Base-by-base conservation (phyloP, 768 basidiomycete genomes). In the Leucosporidium scottii region DNA sequence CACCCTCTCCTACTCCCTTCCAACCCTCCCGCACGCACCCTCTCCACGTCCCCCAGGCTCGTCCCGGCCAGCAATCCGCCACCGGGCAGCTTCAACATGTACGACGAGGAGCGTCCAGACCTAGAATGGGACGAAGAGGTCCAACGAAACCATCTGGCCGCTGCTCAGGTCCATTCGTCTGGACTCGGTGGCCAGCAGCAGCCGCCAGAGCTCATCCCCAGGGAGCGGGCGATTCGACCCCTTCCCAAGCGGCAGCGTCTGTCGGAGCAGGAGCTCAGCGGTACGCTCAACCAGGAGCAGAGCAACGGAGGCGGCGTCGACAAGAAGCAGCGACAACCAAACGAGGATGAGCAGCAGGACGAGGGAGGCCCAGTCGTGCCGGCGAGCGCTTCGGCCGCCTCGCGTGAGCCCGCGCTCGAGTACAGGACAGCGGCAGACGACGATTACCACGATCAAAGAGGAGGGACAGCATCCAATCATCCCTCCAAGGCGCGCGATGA, bases 221-320 rank as follows among this genome's bases (percentile, higher is more conserved):
- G 59, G 25, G 61, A 62, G 13, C 57, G 70, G 3, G 50, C 56
- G 30, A 62, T 71, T 53, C 57, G 54, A 7, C 62, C 61, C 15
- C 53, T 67, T 18, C 70, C 66, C 27, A 71, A 71, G 39, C 63
- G 70, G 3, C 54, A 49, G 49, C 63, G 70, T 25, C 51, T 67
- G 27, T 2, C n/a, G 39, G 44, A 36, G 34, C 34, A 47, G 21
- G 36, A 58, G 34, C 20, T 13, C 6, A 20, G 39, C 39, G 39
- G 13, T 13, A 47, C 10, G 50, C 8, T 13, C 25, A 44, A 17
- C 7, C 27, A 47, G 9, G 28, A 15, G 8, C n/a, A 23, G 20
- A 17, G n/a, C 12, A 17, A 13, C 12, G 47, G 25, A 9, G 27
- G 47, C 1, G 17, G 23, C 55, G 36, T n/a, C 4, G n/a, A 17